phyloP scores from a whole-genome alignment of 176 grass and related monocot species.

The Lolium multiflorum region DNA sequence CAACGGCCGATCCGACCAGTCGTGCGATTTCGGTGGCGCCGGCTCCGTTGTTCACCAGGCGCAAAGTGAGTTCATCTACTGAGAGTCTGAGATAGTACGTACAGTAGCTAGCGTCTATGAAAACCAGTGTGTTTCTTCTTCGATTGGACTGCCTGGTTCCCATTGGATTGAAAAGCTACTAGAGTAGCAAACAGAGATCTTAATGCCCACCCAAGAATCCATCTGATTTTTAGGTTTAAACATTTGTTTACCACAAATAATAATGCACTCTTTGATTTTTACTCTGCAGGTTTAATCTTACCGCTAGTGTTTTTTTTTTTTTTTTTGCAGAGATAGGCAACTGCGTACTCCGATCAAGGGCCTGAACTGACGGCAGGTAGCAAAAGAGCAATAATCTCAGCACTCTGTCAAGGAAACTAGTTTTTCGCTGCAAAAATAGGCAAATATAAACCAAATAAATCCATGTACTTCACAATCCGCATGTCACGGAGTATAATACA shows the following conservation, averaged over 20 bases:
- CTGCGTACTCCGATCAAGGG: conserved; percentile 32
- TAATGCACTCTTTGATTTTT: background rate
- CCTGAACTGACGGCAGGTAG: background rate
- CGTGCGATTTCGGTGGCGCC: background rate
- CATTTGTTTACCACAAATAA: background rate
- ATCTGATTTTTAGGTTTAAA: background rate
- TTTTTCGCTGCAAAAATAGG: no score
- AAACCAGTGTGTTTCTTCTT: no score
- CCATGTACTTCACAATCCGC: no score
- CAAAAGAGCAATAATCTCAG: background rate
- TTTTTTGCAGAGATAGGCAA: conserved; percentile 50
- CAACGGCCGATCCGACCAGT: conserved; percentile 4
- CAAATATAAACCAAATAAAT: no score
- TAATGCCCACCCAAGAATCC: background rate
- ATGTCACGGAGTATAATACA: no score
- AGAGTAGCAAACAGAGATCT: background rate
- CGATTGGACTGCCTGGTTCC: no score
- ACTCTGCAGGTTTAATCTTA: background rate
- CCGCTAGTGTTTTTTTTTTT: background rate
- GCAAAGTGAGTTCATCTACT: conserved; percentile 28
- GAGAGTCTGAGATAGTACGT: no score
- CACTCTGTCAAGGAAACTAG: background rate
- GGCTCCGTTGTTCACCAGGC: conserved; percentile 4
- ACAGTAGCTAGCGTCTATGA: no score
- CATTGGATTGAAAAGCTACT: background rate